phyloP scores from a whole-genome alignment of 2,329 filamentous ascomycete genomes.

The Fusarium denticulatum region DNA sequence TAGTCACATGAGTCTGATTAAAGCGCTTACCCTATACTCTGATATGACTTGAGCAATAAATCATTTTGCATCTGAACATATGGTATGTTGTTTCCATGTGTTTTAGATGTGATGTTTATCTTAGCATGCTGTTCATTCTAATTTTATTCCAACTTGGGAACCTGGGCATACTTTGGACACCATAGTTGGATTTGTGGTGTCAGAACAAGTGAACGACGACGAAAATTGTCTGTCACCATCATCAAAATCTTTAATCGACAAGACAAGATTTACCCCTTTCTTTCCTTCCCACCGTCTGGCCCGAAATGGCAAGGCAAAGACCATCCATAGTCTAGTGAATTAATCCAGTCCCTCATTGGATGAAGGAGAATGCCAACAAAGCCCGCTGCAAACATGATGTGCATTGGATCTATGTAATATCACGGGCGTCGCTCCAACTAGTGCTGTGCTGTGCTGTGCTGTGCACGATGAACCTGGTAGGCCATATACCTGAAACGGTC shows the following conservation, averaged over 20 bases:
- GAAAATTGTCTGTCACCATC: neutral
- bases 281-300: neutral
- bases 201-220: neutral
- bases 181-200: neutral
- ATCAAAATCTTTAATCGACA: neutral
- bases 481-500: conserved; percentile 17
- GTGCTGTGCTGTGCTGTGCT: neutral
- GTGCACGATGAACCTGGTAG: neutral
- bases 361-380: conserved; percentile 19
- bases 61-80: neutral
- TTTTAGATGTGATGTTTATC: neutral
- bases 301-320: neutral
- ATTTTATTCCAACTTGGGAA: neutral
- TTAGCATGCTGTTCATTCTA: neutral
- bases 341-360: neutral
- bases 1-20: conserved; percentile 39
- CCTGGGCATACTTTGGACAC: neutral
- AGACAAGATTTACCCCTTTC: neutral
- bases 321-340: neutral
- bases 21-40: conserved; percentile 1
- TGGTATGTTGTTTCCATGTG: neutral
- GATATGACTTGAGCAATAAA: too few relatives aligned
- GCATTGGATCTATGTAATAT: conserved; percentile 24
- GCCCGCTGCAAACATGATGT: conserved; percentile 36
- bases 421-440: neutral